Conservation (phyloP, 345 rosid genomes). For the Populus ilicifolia region DNA sequence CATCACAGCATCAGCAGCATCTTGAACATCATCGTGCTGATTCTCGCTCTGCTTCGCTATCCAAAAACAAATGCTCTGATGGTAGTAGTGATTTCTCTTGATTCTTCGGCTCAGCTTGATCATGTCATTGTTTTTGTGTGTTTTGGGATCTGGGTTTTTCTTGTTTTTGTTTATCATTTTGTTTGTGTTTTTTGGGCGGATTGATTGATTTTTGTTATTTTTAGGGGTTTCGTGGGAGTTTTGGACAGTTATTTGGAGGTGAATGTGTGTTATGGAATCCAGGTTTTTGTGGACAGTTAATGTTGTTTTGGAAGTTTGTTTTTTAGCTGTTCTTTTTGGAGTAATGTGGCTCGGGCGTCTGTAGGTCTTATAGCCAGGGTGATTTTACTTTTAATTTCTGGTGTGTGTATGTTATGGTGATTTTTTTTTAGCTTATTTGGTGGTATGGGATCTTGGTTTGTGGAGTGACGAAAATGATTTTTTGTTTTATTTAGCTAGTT, state of each 20-base stretch:
- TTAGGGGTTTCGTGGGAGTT: neutral
- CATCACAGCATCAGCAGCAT: slow-evolving; percentile 28
- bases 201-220: neutral
- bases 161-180: neutral
- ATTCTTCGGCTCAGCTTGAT: neutral
- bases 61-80: slow-evolving; percentile 61
- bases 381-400: neutral
- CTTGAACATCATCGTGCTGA: slow-evolving; percentile 50
- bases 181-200: neutral
- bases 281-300: neutral
- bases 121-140: neutral
- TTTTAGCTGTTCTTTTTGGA: neutral
- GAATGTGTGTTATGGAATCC: neutral
- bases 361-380: neutral
- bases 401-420: neutral
- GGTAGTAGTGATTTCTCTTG: slow-evolving; percentile 22
- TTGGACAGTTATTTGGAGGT: neutral
- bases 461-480: neutral
- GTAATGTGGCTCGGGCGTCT: neutral
- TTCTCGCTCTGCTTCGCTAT: slow-evolving; percentile 44
- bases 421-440: neutral
- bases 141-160: neutral
- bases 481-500: neutral
- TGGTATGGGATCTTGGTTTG: neutral
- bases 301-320: neutral